phyloP scores from a whole-genome alignment of 2,329 filamentous ascomycete genomes.

The Ophiosphaerella korrae region DNA sequence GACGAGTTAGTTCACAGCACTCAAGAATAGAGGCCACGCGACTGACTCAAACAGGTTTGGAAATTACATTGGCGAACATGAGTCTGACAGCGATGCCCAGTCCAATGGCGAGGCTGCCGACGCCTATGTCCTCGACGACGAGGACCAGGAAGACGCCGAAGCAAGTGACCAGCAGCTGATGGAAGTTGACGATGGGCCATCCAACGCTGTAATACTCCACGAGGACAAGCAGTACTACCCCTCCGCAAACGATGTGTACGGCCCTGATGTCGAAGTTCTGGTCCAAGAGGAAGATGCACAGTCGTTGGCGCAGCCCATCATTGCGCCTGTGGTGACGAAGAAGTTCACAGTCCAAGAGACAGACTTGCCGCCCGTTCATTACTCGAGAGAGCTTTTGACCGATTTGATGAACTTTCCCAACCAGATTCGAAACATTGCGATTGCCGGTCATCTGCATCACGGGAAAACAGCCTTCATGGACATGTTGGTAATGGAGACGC shows the following conservation, averaged over 20 bases:
- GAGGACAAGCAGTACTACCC: constrained; percentile 99
- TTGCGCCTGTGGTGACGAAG: constrained; percentile 90
- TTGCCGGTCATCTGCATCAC: constrained; percentile 93
- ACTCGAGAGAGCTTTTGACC: constrained; percentile 88
- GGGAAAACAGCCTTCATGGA: constrained; percentile 99
- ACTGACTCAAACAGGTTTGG: constrained; percentile 71
- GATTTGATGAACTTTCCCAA: constrained; percentile 96
- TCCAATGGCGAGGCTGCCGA: constrained; percentile 76
- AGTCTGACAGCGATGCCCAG: constrained; percentile 85
- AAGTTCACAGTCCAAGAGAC: constrained; percentile 94
- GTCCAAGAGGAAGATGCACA: constrained; percentile 98
- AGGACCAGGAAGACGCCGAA: constrained; percentile 49
- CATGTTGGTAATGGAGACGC: constrained; percentile 95
- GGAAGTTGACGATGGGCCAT: constrained; percentile 91
- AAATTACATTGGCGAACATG: constrained; percentile 96
- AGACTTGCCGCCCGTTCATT: constrained; percentile 86
- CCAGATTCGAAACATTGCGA: constrained; percentile 88
- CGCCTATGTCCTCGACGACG: constrained; percentile 74
- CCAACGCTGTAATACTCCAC: constrained; percentile 95
- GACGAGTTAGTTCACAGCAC: constrained; percentile 70
- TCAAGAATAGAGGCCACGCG: not conserved
- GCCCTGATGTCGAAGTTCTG: constrained; percentile 89
- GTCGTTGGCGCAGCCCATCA: constrained; percentile 87
- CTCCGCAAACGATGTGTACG: constrained; percentile 95
- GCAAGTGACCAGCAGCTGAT: constrained; percentile 81